A percentile compares a stretch with the other conserved stretches of the same genome.
phyloP scores from a whole-genome alignment of 2,329 filamentous ascomycete genomes.

The Alternaria viburni region DNA sequence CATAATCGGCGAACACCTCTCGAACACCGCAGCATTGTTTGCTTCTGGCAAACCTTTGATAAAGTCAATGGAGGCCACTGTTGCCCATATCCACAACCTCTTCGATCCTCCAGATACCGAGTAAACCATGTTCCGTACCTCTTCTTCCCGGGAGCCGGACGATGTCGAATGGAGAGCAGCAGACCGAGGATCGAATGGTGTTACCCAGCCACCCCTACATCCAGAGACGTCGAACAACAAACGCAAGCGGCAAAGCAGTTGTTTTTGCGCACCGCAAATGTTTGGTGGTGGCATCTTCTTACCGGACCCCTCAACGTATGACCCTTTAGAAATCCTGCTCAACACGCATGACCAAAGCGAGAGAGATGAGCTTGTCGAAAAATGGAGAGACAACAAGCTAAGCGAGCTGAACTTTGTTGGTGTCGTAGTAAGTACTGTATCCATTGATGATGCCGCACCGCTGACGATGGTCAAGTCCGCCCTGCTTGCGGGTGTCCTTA shows the following conservation, averaged over 20 bases:
- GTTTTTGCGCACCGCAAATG: slow-evolving; percentile 23
- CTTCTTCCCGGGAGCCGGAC: neutral
- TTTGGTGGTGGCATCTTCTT: slow-evolving; percentile 43
- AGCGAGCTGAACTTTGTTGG: slow-evolving; percentile 52
- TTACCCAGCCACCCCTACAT: neutral
- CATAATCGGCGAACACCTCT: neutral
- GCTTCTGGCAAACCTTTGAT: neutral
- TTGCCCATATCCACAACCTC: no score
- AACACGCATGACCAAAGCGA: slow-evolving; percentile 41
- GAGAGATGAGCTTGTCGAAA: slow-evolving; percentile 44
- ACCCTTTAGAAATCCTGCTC: slow-evolving; percentile 47
- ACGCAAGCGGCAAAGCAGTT: slow-evolving; percentile 5
- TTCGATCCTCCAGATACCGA: neutral
- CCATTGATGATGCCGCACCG: neutral
- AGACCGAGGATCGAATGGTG: neutral
- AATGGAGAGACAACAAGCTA: slow-evolving; percentile 49
- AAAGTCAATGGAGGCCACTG: neutral
- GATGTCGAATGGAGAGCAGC: neutral
- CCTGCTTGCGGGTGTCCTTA: slow-evolving; percentile 48
- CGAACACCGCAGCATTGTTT: neutral
- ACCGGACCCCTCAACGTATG: slow-evolving; percentile 41
- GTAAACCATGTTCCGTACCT: neutral
- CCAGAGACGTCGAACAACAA: neutral
- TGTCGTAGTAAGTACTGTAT: slow-evolving; percentile 41
- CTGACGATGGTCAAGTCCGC: slow-evolving; percentile 31